These are phyloP conservation scores for Diospyros lotus DNA, from an alignment of 148 eudicot species.

Conservation along the genomic window DNA sequence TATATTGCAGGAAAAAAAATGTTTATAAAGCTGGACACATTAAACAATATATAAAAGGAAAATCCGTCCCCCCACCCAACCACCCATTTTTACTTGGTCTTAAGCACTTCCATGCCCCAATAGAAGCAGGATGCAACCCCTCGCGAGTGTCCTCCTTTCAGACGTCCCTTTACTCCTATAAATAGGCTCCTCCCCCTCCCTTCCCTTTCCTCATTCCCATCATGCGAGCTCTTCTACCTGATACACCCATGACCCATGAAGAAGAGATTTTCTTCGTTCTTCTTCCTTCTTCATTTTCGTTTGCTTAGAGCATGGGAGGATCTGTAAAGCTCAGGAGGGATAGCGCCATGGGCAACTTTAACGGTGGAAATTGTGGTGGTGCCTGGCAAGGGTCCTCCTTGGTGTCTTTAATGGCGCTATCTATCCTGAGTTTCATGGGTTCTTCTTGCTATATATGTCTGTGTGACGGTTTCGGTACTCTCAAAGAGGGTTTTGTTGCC, in stretches of 20 bases:
- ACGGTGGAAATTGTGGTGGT: background rate
- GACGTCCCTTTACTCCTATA: constrained; percentile 21
- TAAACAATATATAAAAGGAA: background rate
- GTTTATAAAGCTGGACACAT: too few relatives aligned
- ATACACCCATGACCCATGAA: background rate
- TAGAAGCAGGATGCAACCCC: background rate
- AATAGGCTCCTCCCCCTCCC: constrained; percentile 14
- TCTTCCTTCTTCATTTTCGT: background rate
- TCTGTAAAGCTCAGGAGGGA: constrained; percentile 98
- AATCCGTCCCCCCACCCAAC: constrained; percentile 4
- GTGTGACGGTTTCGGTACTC: background rate
- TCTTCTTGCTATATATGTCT: constrained; percentile 21
- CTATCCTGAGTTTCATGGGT: constrained; percentile 46
- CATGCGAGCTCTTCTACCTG: background rate
- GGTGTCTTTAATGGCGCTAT: constrained; percentile 21
- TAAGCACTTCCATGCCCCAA: background rate
- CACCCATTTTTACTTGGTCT: constrained; percentile 10
- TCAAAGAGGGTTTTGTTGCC: background rate
- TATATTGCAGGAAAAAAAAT: too few relatives aligned
- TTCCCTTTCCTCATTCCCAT: constrained; percentile 4
- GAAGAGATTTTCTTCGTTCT: background rate
- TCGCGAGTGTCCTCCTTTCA: background rate
- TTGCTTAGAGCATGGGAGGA: constrained; percentile 37
- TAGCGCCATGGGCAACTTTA: constrained; percentile 51
- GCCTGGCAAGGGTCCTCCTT: background rate